These are phyloP conservation scores for Rhizophora apiculata DNA, from an alignment of 345 rosid genomes.

Conservation along the genomic window DNA sequence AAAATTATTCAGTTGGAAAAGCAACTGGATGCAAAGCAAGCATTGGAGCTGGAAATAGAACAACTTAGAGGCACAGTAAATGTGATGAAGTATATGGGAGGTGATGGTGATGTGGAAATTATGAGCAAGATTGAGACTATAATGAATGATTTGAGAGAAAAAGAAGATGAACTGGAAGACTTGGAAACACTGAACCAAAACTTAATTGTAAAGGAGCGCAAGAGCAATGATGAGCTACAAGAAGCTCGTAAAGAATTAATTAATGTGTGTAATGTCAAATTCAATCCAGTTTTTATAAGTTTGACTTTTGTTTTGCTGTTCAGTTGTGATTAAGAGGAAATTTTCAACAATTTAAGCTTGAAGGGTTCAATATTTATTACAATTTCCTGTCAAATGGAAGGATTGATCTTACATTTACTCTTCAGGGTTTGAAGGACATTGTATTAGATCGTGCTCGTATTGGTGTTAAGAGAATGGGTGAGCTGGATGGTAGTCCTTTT, in stretches of 20 bases:
- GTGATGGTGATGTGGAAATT: conserved; percentile 61
- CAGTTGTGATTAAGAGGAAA: not conserved
- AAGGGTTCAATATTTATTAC: conserved; percentile 1
- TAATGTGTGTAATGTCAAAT: conserved; percentile 44
- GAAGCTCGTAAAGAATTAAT: conserved; percentile 87
- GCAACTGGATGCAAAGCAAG: conserved; percentile 80
- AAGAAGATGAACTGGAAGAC: conserved; percentile 71
- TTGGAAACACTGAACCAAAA: conserved; percentile 71
- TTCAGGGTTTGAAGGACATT: conserved; percentile 60
- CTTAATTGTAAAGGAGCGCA: conserved; percentile 72
- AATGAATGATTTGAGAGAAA: conserved; percentile 69
- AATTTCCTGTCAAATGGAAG: conserved; percentile 8
- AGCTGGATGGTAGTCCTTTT: conserved; percentile 76
- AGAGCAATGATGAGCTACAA: conserved; percentile 88
- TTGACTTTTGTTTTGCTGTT: not conserved
- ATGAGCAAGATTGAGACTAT: conserved; percentile 55
- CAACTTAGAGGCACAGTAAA: conserved; percentile 58
- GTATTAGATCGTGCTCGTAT: conserved; percentile 37
- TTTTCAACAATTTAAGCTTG: conserved; percentile 7
- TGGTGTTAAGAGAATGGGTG: conserved; percentile 95
- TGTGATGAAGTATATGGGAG: conserved; percentile 70
- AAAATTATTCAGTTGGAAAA: conserved; percentile 63
- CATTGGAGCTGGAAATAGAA: conserved; percentile 79
- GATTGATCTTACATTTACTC: conserved; percentile 17
- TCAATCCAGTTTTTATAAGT: not conserved